phyloP scores from a whole-genome alignment of 495 filamentous ascomycete genomes.

The Chaetomidium leptoderma region DNA sequence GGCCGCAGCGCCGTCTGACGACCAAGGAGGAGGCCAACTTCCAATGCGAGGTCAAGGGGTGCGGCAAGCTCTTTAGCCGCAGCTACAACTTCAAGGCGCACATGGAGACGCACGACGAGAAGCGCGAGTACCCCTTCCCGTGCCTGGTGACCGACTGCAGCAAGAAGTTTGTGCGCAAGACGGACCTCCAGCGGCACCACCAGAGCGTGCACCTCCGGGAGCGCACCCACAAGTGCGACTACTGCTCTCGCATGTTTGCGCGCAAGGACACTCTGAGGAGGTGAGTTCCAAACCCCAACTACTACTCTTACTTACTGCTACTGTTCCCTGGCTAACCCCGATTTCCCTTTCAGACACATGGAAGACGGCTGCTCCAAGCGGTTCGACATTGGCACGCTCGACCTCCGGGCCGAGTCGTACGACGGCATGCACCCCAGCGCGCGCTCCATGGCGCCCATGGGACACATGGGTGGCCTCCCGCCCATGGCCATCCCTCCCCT shows the following conservation, averaged over 20 bases:
- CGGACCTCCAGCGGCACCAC: conserved; percentile 77
- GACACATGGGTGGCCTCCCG: conserved; percentile 34
- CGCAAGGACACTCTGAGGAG: conserved; percentile 79
- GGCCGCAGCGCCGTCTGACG: conserved; percentile 55
- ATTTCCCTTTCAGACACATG: conserved; percentile 54
- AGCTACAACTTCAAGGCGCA: conserved; percentile 91
- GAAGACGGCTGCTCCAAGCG: conserved; percentile 76
- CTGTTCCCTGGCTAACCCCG: conserved; percentile 5
- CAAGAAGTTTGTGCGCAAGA: conserved; percentile 76
- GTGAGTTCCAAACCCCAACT: conserved; percentile 38
- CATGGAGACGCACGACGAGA: conserved; percentile 83
- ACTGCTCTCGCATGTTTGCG: conserved; percentile 71
- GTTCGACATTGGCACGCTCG: conserved; percentile 53
- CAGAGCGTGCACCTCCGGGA: conserved; percentile 79
- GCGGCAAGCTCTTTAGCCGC: conserved; percentile 76
- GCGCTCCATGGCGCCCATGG: conserved; percentile 25
- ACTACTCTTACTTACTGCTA: neutral
- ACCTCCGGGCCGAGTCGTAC: conserved; percentile 42
- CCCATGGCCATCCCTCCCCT: conserved; percentile 43
- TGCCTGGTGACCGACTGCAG: conserved; percentile 63
- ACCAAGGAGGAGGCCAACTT: conserved; percentile 72
- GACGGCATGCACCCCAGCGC: conserved; percentile 25
- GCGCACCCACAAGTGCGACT: conserved; percentile 64
- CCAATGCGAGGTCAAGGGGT: conserved; percentile 64
- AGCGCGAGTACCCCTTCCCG: conserved; percentile 61